Evolutionary conservation across 169 alveolate genomes (phyloP).

Genomic region (Plasmodium ovale): DNA sequence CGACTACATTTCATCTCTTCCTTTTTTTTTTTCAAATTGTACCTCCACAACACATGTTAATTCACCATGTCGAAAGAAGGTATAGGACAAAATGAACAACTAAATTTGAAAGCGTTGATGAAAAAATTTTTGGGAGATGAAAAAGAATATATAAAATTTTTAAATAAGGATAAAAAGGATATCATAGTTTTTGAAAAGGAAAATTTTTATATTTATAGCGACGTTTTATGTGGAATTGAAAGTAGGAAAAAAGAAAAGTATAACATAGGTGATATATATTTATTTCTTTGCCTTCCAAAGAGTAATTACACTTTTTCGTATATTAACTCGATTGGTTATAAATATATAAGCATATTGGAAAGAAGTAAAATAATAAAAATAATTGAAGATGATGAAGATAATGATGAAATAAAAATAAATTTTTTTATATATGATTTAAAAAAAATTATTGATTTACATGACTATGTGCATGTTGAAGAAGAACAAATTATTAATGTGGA

Average conservation of each 20-base stretch:
- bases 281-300: slow-evolving; percentile 65
- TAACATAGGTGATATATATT: slow-evolving; percentile 59
- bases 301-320: slow-evolving; percentile 83
- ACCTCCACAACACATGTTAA: too few species aligned
- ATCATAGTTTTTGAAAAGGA: slow-evolving; percentile 67
- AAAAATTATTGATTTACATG: slow-evolving; percentile 24
- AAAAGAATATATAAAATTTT: slow-evolving; percentile 48
- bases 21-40: neutral
- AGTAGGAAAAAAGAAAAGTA: slow-evolving; percentile 70
- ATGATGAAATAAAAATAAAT: slow-evolving; percentile 51
- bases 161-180: slow-evolving; percentile 42
- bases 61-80: too few species aligned
- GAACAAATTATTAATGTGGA: slow-evolving; percentile 29
- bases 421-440: slow-evolving; percentile 44
- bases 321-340: slow-evolving; percentile 82
- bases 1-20: neutral
- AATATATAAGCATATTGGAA: slow-evolving; percentile 84
- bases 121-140: slow-evolving; percentile 45
- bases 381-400: slow-evolving; percentile 76
- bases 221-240: slow-evolving; percentile 72
- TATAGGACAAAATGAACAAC: too few species aligned
- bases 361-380: slow-evolving; percentile 80
- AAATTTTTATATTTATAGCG: slow-evolving; percentile 56
- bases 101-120: slow-evolving; percentile 37
- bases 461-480: slow-evolving; percentile 30